Conservation (phyloP, 1,139 yeast genomes). For the Suhomyces choctaworum region DNA sequence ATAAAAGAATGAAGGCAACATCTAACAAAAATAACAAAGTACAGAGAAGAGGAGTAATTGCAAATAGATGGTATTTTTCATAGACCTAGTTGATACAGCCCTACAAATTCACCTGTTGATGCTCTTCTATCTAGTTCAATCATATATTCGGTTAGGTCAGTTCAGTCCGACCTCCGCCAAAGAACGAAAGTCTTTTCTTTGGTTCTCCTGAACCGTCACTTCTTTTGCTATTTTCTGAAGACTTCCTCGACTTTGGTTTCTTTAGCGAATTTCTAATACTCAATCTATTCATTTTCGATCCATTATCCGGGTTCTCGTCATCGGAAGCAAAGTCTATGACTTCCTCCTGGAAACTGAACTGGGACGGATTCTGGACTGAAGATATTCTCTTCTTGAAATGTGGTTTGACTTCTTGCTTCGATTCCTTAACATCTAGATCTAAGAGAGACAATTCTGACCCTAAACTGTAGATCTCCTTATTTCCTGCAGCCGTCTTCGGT, state of each 20-base stretch:
- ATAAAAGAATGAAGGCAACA: no score
- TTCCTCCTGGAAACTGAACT: constrained; percentile 43
- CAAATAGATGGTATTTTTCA: no score
- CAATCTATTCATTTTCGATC: constrained; percentile 42
- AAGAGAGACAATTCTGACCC: constrained; percentile 31
- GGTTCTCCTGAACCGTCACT: constrained; percentile 34
- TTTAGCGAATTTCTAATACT: constrained; percentile 44
- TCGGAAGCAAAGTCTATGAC: constrained; percentile 52
- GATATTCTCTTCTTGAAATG: constrained; percentile 36
- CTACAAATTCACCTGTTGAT: no score
- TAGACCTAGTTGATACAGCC: no score
- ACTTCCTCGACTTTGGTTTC: constrained; percentile 34
- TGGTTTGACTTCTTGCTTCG: constrained; percentile 11
- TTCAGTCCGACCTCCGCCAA: constrained; percentile 20
- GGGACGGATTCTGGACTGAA: constrained; percentile 34
- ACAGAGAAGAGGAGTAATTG: no score
- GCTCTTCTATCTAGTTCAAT: no score
- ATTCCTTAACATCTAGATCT: constrained; percentile 33
- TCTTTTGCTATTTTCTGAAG: constrained; percentile 37
- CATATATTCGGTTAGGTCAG: no score
- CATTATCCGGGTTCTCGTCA: constrained; percentile 45
- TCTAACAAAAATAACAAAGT: neutral
- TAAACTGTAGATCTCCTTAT: constrained; percentile 14
- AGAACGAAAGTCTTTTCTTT: constrained; percentile 34
- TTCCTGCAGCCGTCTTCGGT: constrained; percentile 14